These are phyloP conservation scores for Actinomortierella wolfii DNA, from an alignment of 371 early-diverging fungal species.

Conservation along the genomic window DNA sequence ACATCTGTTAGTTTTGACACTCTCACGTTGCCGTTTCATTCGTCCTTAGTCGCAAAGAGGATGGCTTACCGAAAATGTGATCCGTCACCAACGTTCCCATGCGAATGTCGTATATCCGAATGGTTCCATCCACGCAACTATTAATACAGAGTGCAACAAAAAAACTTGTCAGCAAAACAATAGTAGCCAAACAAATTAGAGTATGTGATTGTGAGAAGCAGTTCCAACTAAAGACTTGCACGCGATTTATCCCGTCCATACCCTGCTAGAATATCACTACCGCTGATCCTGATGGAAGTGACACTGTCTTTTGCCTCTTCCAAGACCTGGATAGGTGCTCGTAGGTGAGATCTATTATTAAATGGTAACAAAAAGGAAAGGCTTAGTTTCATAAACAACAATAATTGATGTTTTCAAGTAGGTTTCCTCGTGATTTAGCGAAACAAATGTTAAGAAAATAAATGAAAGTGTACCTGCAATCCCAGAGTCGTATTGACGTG, in stretches of 20 bases:
- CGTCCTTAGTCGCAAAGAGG: neutral
- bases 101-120: constrained; percentile 87
- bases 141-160: neutral
- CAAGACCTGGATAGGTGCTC: constrained; percentile 83
- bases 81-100: constrained; percentile 73
- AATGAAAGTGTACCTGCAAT: constrained; percentile 59
- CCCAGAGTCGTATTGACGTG: constrained; percentile 90
- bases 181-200: neutral
- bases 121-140: constrained; percentile 82
- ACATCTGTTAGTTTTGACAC: no score
- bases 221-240: no score
- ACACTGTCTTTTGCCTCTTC: constrained; percentile 90
- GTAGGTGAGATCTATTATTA: constrained; percentile 59
- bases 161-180: neutral
- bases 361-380: neutral
- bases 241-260: constrained; percentile 33
- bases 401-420: neutral
- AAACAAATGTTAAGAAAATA: neutral
- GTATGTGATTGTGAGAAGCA: neutral
- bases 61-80: constrained; percentile 67
- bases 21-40: no score
- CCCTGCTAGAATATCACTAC: constrained; percentile 79
- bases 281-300: constrained; percentile 72
- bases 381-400: neutral
- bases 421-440: neutral